These are phyloP conservation scores for Yamadazyma kitorensis DNA, from an alignment of 805 yeast species.

Conservation along the genomic window DNA sequence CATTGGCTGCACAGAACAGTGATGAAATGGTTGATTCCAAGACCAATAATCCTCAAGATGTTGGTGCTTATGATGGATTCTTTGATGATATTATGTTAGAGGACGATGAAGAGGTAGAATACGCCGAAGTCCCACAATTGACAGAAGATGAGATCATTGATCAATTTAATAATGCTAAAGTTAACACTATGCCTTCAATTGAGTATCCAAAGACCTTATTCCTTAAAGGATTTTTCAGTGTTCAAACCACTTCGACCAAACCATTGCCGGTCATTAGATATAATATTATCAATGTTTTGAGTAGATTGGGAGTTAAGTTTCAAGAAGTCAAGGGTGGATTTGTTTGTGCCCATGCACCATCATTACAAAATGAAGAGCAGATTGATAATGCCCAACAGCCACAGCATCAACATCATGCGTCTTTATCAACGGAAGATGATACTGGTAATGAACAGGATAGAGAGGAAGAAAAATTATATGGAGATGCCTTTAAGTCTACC, in stretches of 20 bases:
- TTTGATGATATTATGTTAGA: constrained; percentile 57
- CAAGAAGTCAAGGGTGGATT: constrained; percentile 94
- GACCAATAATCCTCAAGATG: constrained; percentile 23
- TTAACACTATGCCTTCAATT: constrained; percentile 87
- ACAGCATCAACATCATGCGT: too few species aligned
- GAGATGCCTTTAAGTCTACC: constrained; percentile 39
- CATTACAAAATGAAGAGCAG: constrained; percentile 25
- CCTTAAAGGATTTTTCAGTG: constrained; percentile 90
- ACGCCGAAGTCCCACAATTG: constrained; percentile 31
- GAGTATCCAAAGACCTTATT: constrained; percentile 89
- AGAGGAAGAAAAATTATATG: constrained; percentile 35
- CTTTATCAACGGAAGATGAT: constrained; percentile 14
- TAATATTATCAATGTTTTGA: constrained; percentile 75
- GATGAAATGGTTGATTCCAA: constrained; percentile 32
- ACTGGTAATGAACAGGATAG: constrained; percentile 16
- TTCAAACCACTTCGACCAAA: constrained; percentile 91
- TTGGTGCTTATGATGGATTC: constrained; percentile 40
- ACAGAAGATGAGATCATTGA: constrained; percentile 42
- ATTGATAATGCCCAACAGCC: neutral
- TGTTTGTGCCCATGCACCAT: constrained; percentile 69
- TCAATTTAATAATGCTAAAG: constrained; percentile 52
- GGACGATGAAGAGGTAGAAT: constrained; percentile 31
- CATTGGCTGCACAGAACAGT: constrained; percentile 41
- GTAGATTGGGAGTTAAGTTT: constrained; percentile 72
- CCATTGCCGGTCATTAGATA: constrained; percentile 86